Evolutionary conservation across 2,329 filamentous ascomycete species (phyloP).

Genomic region (Scleromitrula shiraiana): DNA sequence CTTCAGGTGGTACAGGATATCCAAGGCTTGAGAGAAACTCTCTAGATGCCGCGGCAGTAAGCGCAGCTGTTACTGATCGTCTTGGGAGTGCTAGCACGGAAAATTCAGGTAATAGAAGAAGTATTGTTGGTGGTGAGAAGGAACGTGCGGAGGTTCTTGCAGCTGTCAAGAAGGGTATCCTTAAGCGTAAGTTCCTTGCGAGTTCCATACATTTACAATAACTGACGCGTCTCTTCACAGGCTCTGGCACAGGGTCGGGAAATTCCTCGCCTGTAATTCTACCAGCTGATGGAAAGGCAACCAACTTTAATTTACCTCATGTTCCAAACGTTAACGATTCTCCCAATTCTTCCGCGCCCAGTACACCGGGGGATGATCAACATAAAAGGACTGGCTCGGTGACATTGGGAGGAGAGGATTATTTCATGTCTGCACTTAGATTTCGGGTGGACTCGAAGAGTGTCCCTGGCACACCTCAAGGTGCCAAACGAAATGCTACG

Average conservation of each 20-base stretch:
- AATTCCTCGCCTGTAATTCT: slow-evolving; percentile 61
- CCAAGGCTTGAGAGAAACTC: slow-evolving; percentile 80
- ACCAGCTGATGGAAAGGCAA: slow-evolving; percentile 46
- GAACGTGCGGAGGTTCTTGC: slow-evolving; percentile 88
- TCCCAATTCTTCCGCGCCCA: slow-evolving; percentile 76
- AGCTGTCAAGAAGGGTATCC: slow-evolving; percentile 87
- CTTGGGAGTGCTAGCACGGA: slow-evolving; percentile 51
- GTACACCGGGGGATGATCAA: slow-evolving; percentile 75
- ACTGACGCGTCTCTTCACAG: slow-evolving; percentile 28
- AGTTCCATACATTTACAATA: no score
- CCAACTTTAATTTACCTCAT: slow-evolving; percentile 49
- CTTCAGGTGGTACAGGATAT: slow-evolving; percentile 68
- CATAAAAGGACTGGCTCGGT: slow-evolving; percentile 63
- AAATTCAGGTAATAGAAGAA: slow-evolving; percentile 63
- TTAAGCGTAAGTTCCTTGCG: slow-evolving; percentile 77
- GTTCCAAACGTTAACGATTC: slow-evolving; percentile 63
- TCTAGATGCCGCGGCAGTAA: slow-evolving; percentile 53
- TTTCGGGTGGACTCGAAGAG: slow-evolving; percentile 72
- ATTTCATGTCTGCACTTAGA: slow-evolving; percentile 73
- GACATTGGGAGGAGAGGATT: slow-evolving; percentile 70
- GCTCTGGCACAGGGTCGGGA: slow-evolving; percentile 42
- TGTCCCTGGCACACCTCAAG: slow-evolving; percentile 69
- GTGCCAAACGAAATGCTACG: slow-evolving; percentile 54
- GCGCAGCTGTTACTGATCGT: slow-evolving; percentile 39
- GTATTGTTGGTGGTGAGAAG: slow-evolving; percentile 81